Percentiles rank a stretch among this genome's conserved stretches.
Conservation (phyloP, 106 monocot species). For the Dendrobium catenatum region DNA sequence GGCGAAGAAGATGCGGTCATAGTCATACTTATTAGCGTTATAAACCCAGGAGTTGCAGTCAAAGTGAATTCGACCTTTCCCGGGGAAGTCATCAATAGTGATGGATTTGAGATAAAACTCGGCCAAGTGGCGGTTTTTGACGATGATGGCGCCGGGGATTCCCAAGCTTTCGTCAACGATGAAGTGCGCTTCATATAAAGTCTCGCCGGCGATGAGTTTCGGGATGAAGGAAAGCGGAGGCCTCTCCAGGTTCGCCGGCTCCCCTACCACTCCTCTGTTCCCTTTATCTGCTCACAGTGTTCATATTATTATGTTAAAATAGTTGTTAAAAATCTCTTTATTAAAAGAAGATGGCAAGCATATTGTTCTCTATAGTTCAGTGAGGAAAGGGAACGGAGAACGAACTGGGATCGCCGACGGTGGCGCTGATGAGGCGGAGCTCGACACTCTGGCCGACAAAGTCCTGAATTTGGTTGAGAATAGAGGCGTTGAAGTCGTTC, state of each 20-base stretch:
- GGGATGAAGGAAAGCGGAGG: slow-evolving; percentile 8
- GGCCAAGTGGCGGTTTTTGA: slow-evolving; percentile 33
- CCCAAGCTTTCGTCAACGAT: slow-evolving; percentile 24
- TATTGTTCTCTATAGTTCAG: background rate
- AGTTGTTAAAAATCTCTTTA: background rate
- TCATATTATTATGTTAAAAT: too few species aligned
- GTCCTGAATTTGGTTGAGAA: slow-evolving; percentile 29
- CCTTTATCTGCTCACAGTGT: slow-evolving; percentile 21
- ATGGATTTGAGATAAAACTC: slow-evolving; percentile 59
- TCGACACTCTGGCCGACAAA: slow-evolving; percentile 27
- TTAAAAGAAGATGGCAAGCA: background rate
- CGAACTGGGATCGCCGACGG: slow-evolving; percentile 15
- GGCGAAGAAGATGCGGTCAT: slow-evolving; percentile 54
- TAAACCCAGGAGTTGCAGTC: slow-evolving; percentile 69
- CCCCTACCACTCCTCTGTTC: slow-evolving; percentile 29
- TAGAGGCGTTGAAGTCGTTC: slow-evolving; percentile 23
- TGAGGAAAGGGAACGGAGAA: background rate
- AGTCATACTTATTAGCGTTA: slow-evolving; percentile 19
- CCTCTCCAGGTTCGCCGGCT: slow-evolving; percentile 3
- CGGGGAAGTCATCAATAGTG: slow-evolving; percentile 39
- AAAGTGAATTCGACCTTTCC: slow-evolving; percentile 39
- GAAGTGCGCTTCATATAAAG: slow-evolving; percentile 18
- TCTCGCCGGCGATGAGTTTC: slow-evolving; percentile 22
- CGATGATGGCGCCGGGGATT: slow-evolving; percentile 37
- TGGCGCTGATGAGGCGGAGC: slow-evolving; percentile 16